phyloP scores from a whole-genome alignment of 495 filamentous ascomycete genomes.

The Terfezia boudieri region DNA sequence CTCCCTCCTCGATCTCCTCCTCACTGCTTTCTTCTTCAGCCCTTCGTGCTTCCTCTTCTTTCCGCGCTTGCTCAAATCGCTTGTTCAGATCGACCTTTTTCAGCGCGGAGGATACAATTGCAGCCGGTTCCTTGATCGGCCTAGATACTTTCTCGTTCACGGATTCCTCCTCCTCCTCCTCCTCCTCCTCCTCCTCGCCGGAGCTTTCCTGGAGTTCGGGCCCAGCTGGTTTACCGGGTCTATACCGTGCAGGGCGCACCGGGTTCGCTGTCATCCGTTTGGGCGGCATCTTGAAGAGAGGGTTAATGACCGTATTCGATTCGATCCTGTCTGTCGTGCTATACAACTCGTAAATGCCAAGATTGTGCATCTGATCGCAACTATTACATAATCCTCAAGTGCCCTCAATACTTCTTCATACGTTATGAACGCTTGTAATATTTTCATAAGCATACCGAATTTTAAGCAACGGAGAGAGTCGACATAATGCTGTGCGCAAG shows the following conservation, averaged over 20 bases:
- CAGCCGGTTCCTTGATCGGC: constrained; percentile 19
- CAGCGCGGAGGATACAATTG: constrained; percentile 35
- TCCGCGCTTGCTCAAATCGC: constrained; percentile 24
- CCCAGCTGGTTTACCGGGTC: constrained; percentile 59
- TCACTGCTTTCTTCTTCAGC: constrained; percentile 55
- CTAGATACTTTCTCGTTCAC: constrained; percentile 7
- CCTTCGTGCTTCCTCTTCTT: constrained; percentile 27
- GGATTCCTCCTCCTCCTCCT: constrained; percentile 24
- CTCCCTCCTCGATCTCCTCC: constrained; percentile 34
- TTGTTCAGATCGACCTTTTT: constrained; percentile 45
- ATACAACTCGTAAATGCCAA: no score
- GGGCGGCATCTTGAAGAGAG: constrained; percentile 37
- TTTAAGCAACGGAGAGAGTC: no score
- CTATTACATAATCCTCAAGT: no score
- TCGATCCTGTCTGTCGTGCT: no score
- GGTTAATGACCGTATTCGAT: background rate
- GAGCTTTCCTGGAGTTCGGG: constrained; percentile 38
- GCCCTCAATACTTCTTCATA: no score
- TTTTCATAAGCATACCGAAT: no score
- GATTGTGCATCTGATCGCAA: no score
- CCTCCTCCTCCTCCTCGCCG: constrained; percentile 35
- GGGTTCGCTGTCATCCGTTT: constrained; percentile 95
- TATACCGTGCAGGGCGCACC: constrained; percentile 55
- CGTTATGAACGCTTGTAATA: no score
- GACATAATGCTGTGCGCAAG: background rate